Percentiles rank a stretch among this genome's conserved stretches.
Conservation (phyloP, 202 grass and related monocot species). For the Carex arenaria region DNA sequence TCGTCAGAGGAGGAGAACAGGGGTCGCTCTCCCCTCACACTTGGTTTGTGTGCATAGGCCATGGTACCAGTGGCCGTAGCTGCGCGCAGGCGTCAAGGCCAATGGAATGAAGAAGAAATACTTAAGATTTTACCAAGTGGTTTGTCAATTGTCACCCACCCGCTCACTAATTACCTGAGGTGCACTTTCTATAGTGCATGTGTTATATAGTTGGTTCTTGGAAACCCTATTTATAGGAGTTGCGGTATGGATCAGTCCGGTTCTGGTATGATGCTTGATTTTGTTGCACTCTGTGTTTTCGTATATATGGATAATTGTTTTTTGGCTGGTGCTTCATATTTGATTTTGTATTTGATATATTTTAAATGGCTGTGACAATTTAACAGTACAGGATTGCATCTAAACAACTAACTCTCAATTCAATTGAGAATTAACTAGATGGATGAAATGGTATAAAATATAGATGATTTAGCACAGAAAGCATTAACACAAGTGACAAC, state of each 20-base stretch:
- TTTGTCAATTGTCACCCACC: neutral
- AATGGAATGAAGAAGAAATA: neutral
- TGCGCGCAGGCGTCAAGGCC: slow-evolving; percentile 9
- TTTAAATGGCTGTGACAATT: too few relatives aligned
- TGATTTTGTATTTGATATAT: too few relatives aligned
- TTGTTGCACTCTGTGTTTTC: neutral
- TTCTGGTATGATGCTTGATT: slow-evolving; percentile 8
- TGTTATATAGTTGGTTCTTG: neutral
- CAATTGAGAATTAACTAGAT: too few relatives aligned
- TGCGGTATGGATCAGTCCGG: neutral
- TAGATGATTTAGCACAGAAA: neutral
- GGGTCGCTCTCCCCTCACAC: slow-evolving; percentile 25
- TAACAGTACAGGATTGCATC: too few relatives aligned
- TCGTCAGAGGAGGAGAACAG: slow-evolving; percentile 36
- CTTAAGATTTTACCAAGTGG: neutral
- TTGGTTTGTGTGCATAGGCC: neutral
- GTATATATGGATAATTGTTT: neutral
- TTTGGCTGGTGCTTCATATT: too few relatives aligned
- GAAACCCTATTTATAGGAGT: slow-evolving; percentile 22
- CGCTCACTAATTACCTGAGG: neutral
- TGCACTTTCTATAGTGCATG: neutral
- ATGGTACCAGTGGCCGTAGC: neutral
- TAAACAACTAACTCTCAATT: too few relatives aligned
- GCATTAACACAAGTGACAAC: neutral
- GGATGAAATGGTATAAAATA: neutral